Conservation (phyloP, 495 filamentous ascomycete genomes). For the Trypethelium eluteriae region DNA sequence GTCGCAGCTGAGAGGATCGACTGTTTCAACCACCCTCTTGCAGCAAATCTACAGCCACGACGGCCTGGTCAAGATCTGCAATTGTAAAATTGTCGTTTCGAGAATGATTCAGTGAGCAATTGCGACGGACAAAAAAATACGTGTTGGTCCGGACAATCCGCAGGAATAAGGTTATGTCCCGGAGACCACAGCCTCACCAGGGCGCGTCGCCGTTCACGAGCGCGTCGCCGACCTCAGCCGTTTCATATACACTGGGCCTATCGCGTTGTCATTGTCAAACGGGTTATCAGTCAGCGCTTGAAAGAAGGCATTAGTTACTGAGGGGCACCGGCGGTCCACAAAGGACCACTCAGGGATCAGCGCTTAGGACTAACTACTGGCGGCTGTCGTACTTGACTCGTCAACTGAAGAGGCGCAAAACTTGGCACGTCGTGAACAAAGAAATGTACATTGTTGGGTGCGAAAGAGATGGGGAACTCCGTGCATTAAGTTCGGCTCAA, state of each 20-base stretch:
- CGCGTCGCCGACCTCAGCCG: conserved; percentile 4
- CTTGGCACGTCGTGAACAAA: neutral
- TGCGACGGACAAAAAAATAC: neutral
- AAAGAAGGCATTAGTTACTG: neutral
- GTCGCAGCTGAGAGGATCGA: neutral
- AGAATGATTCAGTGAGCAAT: neutral
- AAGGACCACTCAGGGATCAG: neutral
- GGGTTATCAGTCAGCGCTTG: neutral
- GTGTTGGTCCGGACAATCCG: neutral
- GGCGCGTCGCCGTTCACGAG: conserved; percentile 3
- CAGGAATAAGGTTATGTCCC: neutral
- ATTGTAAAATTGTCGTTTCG: neutral
- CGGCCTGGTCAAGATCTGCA: neutral
- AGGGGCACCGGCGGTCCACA: neutral
- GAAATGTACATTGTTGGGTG: neutral
- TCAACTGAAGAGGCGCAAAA: neutral
- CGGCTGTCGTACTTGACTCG: neutral
- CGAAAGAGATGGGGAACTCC: neutral
- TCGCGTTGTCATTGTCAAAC: neutral
- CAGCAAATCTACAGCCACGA: neutral
- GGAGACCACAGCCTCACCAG: neutral
- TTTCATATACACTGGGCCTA: neutral
- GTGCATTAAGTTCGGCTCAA: neutral
- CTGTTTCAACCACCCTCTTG: neutral
- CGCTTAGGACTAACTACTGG: neutral